A percentile compares a stretch with the other conserved stretches of the same genome.
phyloP scores from a whole-genome alignment of 1,284 basidiomycete species.

The Spongiforma sp. region DNA sequence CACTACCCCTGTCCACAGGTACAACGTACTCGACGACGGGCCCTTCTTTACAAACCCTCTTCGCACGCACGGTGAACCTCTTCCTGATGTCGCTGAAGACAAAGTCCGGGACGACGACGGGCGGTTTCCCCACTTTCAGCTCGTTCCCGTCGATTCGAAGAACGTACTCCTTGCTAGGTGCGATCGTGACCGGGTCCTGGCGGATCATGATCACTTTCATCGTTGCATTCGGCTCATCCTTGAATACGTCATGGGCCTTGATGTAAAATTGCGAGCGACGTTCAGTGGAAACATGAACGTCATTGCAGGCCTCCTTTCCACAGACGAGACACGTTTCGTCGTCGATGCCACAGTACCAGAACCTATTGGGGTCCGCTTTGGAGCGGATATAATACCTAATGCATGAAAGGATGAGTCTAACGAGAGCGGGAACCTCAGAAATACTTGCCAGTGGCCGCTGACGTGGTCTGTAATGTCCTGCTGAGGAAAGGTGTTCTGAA shows the following conservation, averaged over 20 bases:
- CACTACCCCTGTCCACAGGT: not conserved
- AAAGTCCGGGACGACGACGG: not conserved
- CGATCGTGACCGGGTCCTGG: not conserved
- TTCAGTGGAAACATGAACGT: slow-evolving; percentile 1
- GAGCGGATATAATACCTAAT: not conserved
- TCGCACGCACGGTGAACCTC: not conserved
- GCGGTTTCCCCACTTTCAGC: not conserved
- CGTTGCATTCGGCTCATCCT: not conserved
- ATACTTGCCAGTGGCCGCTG: not conserved
- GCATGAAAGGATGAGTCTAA: not conserved
- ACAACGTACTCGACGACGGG: not conserved
- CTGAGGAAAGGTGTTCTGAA: slow-evolving; percentile 1
- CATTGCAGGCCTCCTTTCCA: not conserved
- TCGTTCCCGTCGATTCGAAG: not conserved
- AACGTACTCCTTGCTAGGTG: not conserved
- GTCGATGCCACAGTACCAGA: not conserved
- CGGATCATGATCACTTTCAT: no score
- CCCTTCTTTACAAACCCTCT: not conserved
- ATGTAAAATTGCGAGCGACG: not conserved
- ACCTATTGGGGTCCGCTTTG: not conserved
- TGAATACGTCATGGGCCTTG: not conserved
- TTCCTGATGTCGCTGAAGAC: not conserved
- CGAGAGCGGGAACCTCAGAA: not conserved
- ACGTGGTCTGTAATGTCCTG: not conserved
- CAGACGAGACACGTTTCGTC: not conserved